These are phyloP conservation scores for Dothideomycetes sp. DNA, from an alignment of 2,329 filamentous ascomycete species.

Conservation along the genomic window DNA sequence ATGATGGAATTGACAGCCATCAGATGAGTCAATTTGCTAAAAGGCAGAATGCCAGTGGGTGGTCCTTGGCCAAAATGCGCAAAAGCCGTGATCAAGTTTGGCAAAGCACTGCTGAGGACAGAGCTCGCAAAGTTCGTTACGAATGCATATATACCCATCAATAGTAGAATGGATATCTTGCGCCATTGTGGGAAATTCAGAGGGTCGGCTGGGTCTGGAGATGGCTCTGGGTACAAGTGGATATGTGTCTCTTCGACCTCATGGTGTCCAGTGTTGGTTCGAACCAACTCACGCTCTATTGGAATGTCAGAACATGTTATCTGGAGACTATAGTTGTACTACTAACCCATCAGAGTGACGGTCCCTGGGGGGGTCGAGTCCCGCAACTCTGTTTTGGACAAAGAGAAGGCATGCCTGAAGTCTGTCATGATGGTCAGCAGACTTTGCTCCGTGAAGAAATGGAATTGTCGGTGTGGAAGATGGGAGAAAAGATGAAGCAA, in stretches of 20 bases:
- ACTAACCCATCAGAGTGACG: slow-evolving; percentile 29
- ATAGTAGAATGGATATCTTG: slow-evolving; percentile 27
- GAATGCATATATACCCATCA: slow-evolving; percentile 32
- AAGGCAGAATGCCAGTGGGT: slow-evolving; percentile 17
- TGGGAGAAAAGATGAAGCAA: slow-evolving; percentile 2
- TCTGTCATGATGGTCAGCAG: slow-evolving; percentile 24
- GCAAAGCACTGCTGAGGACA: slow-evolving; percentile 29
- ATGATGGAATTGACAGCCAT: slow-evolving; percentile 32
- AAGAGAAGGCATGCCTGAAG: slow-evolving; percentile 28
- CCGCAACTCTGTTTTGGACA: slow-evolving; percentile 32
- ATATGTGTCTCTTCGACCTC: slow-evolving; percentile 28
- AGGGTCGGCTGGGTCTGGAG: slow-evolving; percentile 32
- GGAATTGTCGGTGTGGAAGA: background rate
- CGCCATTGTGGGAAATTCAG: slow-evolving; percentile 32
- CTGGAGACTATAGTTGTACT: background rate
- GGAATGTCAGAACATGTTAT: background rate
- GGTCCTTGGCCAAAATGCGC: slow-evolving; percentile 16
- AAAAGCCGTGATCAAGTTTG: slow-evolving; percentile 26
- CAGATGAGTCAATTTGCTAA: slow-evolving; percentile 28
- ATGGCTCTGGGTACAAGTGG: slow-evolving; percentile 29
- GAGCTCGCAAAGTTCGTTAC: slow-evolving; percentile 30
- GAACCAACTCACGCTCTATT: slow-evolving; percentile 21
- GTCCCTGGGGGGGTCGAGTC: slow-evolving; percentile 34
- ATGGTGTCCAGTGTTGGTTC: slow-evolving; percentile 22
- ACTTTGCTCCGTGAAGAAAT: background rate